These are phyloP conservation scores for Atkinsonella hypoxylon DNA, from an alignment of 2,329 filamentous ascomycete species.

Conservation along the genomic window DNA sequence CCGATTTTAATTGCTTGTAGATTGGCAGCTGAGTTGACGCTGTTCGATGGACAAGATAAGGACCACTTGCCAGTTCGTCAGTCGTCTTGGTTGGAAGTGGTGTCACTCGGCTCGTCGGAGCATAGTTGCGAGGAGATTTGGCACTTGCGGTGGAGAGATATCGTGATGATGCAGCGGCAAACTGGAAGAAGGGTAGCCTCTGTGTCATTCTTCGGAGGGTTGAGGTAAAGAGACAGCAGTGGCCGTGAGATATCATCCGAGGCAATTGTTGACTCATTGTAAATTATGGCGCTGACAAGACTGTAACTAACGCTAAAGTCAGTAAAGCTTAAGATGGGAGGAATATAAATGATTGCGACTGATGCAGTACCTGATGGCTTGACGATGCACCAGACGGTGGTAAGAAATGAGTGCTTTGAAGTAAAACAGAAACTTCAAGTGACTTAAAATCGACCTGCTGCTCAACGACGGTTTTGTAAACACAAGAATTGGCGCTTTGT, in stretches of 20 bases:
- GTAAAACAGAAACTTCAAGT: no score
- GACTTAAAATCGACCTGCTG: no score
- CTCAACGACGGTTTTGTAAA: background rate
- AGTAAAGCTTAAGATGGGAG: no score
- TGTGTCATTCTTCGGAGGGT: constrained; percentile 6
- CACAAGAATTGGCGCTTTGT: no score
- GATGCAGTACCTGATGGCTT: background rate
- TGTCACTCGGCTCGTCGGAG: constrained; percentile 14
- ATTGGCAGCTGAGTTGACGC: constrained; percentile 60
- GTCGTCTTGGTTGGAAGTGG: constrained; percentile 19
- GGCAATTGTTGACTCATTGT: constrained; percentile 18
- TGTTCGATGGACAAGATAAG: constrained; percentile 65
- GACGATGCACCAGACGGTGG: background rate
- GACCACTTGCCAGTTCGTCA: constrained; percentile 20
- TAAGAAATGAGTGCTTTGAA: no score
- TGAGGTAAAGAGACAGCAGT: constrained; percentile 9
- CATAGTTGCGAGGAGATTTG: constrained; percentile 11
- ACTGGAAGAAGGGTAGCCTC: constrained; percentile 9
- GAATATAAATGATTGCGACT: background rate
- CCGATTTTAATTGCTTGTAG: constrained; percentile 62
- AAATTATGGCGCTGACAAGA: constrained; percentile 4
- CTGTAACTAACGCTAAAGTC: background rate
- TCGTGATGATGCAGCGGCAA: constrained; percentile 10
- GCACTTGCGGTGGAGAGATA: constrained; percentile 8
- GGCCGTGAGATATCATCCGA: constrained; percentile 14